Conservation (phyloP, 2,329 filamentous ascomycete species). For the Phialophora chinensis region DNA sequence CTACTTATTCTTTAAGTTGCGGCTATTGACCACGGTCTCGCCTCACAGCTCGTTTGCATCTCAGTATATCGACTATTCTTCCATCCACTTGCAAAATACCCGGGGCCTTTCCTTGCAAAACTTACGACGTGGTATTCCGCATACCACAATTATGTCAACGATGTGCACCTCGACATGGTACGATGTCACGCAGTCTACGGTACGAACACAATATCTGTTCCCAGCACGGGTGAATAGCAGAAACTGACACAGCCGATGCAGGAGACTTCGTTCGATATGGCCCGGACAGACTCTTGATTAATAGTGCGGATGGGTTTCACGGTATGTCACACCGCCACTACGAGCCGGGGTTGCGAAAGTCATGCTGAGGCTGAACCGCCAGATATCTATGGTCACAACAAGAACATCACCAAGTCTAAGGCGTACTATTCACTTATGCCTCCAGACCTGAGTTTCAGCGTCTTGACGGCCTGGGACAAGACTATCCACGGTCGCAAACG, state of each 20-base stretch:
- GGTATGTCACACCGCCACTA: not conserved
- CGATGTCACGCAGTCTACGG: constrained; percentile 11
- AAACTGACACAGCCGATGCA: not conserved
- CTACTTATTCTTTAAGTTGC: not conserved
- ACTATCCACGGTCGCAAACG: not conserved
- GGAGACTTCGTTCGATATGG: constrained; percentile 9
- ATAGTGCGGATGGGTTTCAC: constrained; percentile 11
- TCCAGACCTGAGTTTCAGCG: not conserved
- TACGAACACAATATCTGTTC: not conserved
- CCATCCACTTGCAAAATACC: constrained; percentile 13
- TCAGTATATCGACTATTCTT: constrained; percentile 7
- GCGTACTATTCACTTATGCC: constrained; percentile 4
- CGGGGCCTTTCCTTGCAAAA: constrained; percentile 10
- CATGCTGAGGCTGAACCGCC: not conserved
- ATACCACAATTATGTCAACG: constrained; percentile 13
- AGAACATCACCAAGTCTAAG: constrained; percentile 11
- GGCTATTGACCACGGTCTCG: not conserved
- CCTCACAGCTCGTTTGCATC: constrained; percentile 3
- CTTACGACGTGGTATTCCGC: constrained; percentile 16
- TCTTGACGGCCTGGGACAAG: constrained; percentile 14
- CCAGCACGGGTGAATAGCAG: not conserved
- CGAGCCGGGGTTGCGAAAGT: no score
- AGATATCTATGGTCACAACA: constrained; percentile 10
- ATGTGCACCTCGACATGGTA: constrained; percentile 9
- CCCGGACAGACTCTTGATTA: constrained; percentile 7